phyloP scores from a whole-genome alignment of 495 filamentous ascomycete species.

The Hypomontagnella monticulosa region DNA sequence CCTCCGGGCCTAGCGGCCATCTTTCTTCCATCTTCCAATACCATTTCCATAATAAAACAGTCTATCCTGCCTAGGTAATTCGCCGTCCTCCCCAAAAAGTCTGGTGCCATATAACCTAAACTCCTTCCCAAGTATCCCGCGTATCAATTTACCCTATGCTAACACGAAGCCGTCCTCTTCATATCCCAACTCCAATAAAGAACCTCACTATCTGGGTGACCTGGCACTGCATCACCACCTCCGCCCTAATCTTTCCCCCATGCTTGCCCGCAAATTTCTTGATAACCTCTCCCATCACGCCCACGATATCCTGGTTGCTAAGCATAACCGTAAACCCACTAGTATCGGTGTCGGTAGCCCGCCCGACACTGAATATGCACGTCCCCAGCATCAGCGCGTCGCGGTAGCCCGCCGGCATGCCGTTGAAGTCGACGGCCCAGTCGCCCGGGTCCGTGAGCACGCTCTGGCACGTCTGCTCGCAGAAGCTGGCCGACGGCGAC shows the following conservation, averaged over 20 bases:
- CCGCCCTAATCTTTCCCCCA: constrained; percentile 25
- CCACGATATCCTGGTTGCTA: constrained; percentile 41
- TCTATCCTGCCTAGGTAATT: too few relatives aligned
- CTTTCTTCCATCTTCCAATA: background rate
- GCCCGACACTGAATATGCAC: constrained; percentile 31
- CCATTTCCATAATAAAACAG: too few relatives aligned
- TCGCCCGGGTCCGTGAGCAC: constrained; percentile 30
- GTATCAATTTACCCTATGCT: background rate
- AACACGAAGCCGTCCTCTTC: background rate
- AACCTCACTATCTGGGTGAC: constrained; percentile 17
- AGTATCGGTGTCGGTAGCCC: constrained; percentile 19
- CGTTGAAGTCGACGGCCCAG: constrained; percentile 40
- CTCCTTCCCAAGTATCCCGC: background rate
- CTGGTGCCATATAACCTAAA: background rate
- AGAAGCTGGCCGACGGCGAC: constrained; percentile 6
- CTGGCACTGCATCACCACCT: constrained; percentile 39
- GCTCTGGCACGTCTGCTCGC: constrained; percentile 31
- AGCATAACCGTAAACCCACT: constrained; percentile 19
- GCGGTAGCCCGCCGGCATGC: constrained; percentile 20
- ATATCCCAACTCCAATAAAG: constrained; percentile 26
- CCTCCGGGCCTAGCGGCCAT: constrained; percentile 13
- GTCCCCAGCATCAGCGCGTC: constrained; percentile 13
- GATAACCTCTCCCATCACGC: constrained; percentile 26
- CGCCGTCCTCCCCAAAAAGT: too few relatives aligned
- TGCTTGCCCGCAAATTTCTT: constrained; percentile 26